phyloP scores from a whole-genome alignment of 345 rosid species.

The Eucalyptus pauciflora region DNA sequence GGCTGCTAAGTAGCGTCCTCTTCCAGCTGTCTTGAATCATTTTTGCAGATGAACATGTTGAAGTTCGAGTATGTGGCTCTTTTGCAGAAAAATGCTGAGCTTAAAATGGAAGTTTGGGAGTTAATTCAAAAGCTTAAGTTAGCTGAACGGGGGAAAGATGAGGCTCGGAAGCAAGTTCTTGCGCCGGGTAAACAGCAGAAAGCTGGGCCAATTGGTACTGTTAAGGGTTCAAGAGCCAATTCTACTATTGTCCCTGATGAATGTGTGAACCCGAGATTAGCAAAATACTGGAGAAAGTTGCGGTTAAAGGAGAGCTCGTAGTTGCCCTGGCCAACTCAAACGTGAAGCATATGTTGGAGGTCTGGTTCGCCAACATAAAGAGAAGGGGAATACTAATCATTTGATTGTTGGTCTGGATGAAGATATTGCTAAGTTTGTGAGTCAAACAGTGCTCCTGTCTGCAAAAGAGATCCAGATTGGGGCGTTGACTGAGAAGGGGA shows the following conservation, averaged over 20 bases:
- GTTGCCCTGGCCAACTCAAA: constrained; percentile 38
- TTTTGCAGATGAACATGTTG: constrained; percentile 16
- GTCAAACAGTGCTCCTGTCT: constrained; percentile 25
- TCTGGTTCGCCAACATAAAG: constrained; percentile 36
- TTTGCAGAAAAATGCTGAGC: constrained; percentile 13
- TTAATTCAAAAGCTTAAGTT: constrained; percentile 16
- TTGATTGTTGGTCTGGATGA: constrained; percentile 32
- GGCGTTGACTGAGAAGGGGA: constrained; percentile 57
- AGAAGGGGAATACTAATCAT: constrained; percentile 18
- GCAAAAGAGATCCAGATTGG: constrained; percentile 18
- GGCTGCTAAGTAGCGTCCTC: background rate
- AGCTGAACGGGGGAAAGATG: constrained; percentile 24
- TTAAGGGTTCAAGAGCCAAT: constrained; percentile 27
- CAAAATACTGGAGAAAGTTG: constrained; percentile 18
- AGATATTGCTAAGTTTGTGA: constrained; percentile 13
- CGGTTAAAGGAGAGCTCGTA: constrained; percentile 15
- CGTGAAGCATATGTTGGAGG: constrained; percentile 23
- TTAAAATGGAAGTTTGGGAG: constrained; percentile 17
- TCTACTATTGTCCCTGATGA: constrained; percentile 28
- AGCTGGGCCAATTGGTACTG: constrained; percentile 32
- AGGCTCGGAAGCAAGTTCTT: constrained; percentile 26
- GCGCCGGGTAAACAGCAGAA: constrained; percentile 19
- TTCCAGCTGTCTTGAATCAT: constrained; percentile 10
- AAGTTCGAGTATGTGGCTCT: constrained; percentile 7
- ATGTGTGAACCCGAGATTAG: constrained; percentile 25